A percentile compares a stretch with the other conserved stretches of the same genome.
These are phyloP conservation scores for Populus simonii DNA, from an alignment of 345 rosid species.

Conservation along the genomic window DNA sequence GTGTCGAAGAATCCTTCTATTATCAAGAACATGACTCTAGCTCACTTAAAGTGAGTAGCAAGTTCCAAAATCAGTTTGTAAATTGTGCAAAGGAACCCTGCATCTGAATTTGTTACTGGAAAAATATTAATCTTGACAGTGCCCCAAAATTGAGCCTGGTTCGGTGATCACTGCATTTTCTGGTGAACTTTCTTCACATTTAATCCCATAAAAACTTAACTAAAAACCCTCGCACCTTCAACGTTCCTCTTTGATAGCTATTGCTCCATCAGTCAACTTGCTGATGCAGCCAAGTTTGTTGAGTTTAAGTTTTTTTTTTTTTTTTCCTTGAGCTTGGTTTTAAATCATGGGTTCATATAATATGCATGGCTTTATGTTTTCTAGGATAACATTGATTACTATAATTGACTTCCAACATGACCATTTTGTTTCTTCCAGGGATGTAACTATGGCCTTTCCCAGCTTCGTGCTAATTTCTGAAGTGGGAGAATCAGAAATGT, in stretches of 20 bases:
- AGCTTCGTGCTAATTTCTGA: slow-evolving; percentile 61
- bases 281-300: neutral
- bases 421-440: slow-evolving; percentile 43
- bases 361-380: neutral
- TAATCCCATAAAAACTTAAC: neutral
- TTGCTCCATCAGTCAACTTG: neutral
- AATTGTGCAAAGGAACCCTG: neutral
- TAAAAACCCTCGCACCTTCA: neutral
- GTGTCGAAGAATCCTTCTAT: slow-evolving; percentile 70
- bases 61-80: neutral
- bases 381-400: neutral
- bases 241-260: neutral
- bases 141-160: neutral
- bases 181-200: neutral
- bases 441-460: slow-evolving; percentile 73
- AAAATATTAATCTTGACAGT: neutral
- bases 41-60: slow-evolving; percentile 67
- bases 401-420: neutral
- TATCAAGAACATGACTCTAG: slow-evolving; percentile 88
- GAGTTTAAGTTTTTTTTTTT: neutral
- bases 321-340: neutral
- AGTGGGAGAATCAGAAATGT: slow-evolving; percentile 56
- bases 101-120: neutral
- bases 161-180: neutral
- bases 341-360: neutral